Percentiles rank a stretch among this genome's conserved stretches.
Conservation (phyloP, 805 yeast genomes). For the Saccharomyces eubayanus region DNA sequence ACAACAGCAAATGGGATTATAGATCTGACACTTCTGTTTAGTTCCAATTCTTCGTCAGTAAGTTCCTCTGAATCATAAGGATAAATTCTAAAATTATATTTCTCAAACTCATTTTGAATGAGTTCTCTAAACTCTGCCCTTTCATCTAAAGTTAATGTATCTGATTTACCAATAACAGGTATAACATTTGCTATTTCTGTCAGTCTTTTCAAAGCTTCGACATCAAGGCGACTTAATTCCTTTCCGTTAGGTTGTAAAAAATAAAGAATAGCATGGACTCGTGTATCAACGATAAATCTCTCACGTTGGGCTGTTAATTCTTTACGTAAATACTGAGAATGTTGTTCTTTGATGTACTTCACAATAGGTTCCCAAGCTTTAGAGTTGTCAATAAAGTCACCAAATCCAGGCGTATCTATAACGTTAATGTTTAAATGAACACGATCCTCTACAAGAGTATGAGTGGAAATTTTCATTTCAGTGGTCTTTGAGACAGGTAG, state of each 20-base stretch:
- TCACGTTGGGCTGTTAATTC: conserved; percentile 94
- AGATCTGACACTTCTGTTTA: conserved; percentile 65
- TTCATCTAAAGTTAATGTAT: conserved; percentile 79
- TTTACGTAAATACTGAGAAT: conserved; percentile 80
- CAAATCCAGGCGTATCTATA: conserved; percentile 97
- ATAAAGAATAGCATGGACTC: conserved; percentile 89
- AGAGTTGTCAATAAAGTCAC: conserved; percentile 91
- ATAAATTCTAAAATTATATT: conserved; percentile 67
- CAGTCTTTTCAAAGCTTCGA: conserved; percentile 72
- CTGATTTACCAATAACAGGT: conserved; percentile 92
- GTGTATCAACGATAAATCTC: conserved; percentile 67
- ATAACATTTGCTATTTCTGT: conserved; percentile 88
- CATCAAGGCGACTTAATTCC: conserved; percentile 78
- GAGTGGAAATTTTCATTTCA: conserved; percentile 68
- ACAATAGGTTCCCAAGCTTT: conserved; percentile 96
- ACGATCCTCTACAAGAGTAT: conserved; percentile 70
- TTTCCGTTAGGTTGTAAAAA: conserved; percentile 83
- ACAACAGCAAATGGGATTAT: conserved; percentile 90
- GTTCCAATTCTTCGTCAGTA: conserved; percentile 62
- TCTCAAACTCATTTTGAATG: conserved; percentile 67
- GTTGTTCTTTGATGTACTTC: conserved; percentile 91
- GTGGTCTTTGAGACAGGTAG: conserved; percentile 81
- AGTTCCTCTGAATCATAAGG: conserved; percentile 71
- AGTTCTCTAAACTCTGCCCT: conserved; percentile 68
- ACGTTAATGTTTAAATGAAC: conserved; percentile 80